phyloP scores from a whole-genome alignment of 768 basidiomycete genomes.

The Phylloporus rhodoxanthus region DNA sequence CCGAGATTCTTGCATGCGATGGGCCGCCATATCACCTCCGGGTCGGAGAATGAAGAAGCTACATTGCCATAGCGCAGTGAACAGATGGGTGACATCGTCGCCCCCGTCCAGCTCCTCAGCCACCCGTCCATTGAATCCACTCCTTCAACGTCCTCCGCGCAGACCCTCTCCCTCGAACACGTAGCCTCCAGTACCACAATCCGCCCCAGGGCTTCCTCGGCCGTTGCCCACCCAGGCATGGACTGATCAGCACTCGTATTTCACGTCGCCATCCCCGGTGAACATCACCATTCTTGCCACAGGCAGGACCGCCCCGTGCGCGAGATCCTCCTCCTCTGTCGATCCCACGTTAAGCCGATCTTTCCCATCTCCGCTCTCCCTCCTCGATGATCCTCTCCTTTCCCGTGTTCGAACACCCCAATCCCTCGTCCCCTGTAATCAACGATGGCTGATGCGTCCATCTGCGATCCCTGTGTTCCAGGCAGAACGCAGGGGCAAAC shows the following conservation, averaged over 20 bases:
- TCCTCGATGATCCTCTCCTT: conserved; percentile 32
- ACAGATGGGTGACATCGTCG: no score
- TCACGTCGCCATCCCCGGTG: conserved; percentile 30
- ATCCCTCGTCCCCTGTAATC: conserved; percentile 19
- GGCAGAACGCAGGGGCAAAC: conserved; percentile 30
- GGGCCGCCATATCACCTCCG: no score
- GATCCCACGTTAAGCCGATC: conserved; percentile 29
- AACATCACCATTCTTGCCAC: conserved; percentile 17
- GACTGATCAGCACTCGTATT: conserved; percentile 35
- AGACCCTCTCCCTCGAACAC: conserved; percentile 42
- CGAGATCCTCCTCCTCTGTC: conserved; percentile 25
- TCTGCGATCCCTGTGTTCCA: conserved; percentile 22
- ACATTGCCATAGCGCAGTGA: no score
- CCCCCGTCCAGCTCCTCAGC: conserved; percentile 26
- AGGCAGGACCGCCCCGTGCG: conserved; percentile 14
- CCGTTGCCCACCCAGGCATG: conserved; percentile 18
- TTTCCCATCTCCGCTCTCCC: conserved; percentile 26
- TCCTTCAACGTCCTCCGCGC: conserved; percentile 44
- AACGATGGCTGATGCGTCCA: conserved; percentile 27
- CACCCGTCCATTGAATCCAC: conserved; percentile 16
- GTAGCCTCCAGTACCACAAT: conserved; percentile 39
- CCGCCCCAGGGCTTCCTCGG: conserved; percentile 26
- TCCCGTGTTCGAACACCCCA: conserved; percentile 29
- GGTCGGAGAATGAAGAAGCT: no score
- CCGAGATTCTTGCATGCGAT: no score